Percentiles rank a stretch among this genome's conserved stretches.
Conservation (phyloP, 495 filamentous ascomycete genomes). For the Cairneyella variabilis region DNA sequence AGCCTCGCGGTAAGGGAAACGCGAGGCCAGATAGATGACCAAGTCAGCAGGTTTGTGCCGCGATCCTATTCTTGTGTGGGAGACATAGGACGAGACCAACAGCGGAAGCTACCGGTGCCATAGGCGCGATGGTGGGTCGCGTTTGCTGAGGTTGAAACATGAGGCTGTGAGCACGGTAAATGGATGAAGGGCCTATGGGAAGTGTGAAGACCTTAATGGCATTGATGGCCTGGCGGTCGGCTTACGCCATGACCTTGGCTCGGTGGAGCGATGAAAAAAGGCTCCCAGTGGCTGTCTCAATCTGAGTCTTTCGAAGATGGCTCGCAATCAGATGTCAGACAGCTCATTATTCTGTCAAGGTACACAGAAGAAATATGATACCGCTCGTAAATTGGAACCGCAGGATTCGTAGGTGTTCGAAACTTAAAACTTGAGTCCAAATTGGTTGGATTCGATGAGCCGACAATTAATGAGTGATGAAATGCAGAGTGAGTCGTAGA, state of each 20-base stretch:
- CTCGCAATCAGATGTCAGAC: background rate
- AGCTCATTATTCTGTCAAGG: too few relatives aligned
- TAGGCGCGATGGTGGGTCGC: slow-evolving; percentile 23
- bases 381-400: too few relatives aligned
- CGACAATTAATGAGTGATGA: too few relatives aligned
- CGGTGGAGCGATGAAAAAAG: too few relatives aligned
- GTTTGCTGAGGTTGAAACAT: slow-evolving; percentile 15
- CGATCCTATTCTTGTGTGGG: slow-evolving; percentile 14
- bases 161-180: slow-evolving; percentile 18
- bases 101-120: slow-evolving; percentile 7
- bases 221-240: slow-evolving; percentile 10
- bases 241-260: background rate
- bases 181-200: background rate
- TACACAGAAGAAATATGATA: too few relatives aligned
- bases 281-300: background rate
- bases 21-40: slow-evolving; percentile 18
- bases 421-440: too few relatives aligned
- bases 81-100: background rate
- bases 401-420: too few relatives aligned
- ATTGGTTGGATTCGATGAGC: too few relatives aligned
- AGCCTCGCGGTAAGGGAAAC: slow-evolving; percentile 22
- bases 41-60: slow-evolving; percentile 17
- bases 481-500: too few relatives aligned
- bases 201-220: slow-evolving; percentile 1
- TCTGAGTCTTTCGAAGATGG: background rate